Evolutionary conservation across 2,329 filamentous ascomycete genomes (phyloP).

Genomic region (Clonostachys rosea): DNA sequence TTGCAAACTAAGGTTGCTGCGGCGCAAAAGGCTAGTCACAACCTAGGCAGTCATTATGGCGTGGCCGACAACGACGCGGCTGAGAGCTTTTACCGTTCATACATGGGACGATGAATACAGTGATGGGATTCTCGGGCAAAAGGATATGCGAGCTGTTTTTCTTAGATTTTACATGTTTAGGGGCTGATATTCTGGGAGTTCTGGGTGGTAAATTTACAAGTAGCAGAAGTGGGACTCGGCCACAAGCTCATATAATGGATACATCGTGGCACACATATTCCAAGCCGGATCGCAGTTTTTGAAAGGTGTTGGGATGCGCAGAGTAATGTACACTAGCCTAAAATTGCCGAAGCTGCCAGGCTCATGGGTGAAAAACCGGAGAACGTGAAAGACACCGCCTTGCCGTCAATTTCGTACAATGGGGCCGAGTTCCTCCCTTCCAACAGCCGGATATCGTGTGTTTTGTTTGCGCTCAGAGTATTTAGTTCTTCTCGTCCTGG

Average conservation of each 20-base stretch:
- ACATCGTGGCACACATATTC: background rate
- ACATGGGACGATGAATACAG: conserved; percentile 65
- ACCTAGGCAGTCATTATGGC: conserved; percentile 50
- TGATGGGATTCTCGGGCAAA: conserved; percentile 4
- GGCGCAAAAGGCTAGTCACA: conserved; percentile 74
- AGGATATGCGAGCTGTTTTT: conserved; percentile 4
- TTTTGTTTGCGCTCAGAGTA: background rate
- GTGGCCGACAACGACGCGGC: conserved; percentile 66
- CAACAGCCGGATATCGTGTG: no score
- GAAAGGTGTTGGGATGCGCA: background rate
- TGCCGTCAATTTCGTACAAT: no score
- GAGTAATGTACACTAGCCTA: conserved; percentile 29
- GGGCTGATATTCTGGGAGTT: conserved; percentile 1
- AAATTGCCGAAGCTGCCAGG: background rate
- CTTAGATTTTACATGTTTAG: background rate
- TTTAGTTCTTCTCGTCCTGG: conserved; percentile 62
- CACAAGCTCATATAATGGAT: background rate
- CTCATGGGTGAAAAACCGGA: background rate
- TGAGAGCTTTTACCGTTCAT: conserved; percentile 89
- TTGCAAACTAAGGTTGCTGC: conserved; percentile 78
- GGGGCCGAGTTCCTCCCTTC: no score
- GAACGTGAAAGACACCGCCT: no score
- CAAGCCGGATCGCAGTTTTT: background rate
- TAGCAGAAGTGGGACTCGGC: no score
- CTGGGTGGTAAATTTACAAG: background rate